Conservation (phyloP, 192 early-diverging fungal species). For the Gonapodya prolifera region DNA sequence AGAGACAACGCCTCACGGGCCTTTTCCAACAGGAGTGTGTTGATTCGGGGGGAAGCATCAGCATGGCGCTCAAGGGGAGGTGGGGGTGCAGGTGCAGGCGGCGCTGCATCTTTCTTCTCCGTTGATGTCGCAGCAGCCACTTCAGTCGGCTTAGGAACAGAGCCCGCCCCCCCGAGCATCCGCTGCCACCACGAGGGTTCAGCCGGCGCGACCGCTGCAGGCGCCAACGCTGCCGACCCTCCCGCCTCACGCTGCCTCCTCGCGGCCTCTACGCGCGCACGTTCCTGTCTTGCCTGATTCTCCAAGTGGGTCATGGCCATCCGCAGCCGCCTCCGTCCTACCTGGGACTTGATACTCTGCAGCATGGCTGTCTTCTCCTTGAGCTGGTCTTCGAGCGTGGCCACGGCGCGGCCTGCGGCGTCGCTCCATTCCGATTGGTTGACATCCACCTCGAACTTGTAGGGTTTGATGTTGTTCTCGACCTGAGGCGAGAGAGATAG, state of each 20-base stretch:
- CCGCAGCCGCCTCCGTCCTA: conserved; percentile 68
- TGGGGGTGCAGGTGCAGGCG: neutral
- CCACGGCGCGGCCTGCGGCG: conserved; percentile 65
- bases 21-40: conserved; percentile 58
- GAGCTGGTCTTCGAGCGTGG: conserved; percentile 69
- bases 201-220: no score
- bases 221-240: conserved; percentile 15
- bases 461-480: conserved; percentile 98
- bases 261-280: conserved; percentile 59
- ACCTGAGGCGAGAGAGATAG: no score
- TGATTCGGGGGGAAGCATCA: conserved; percentile 16
- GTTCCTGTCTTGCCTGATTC: no score
- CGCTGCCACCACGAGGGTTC: no score
- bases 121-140: neutral
- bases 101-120: neutral
- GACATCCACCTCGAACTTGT: conserved; percentile 94
- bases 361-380: conserved; percentile 56
- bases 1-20: conserved; percentile 69
- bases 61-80: neutral
- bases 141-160: neutral
- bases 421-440: conserved; percentile 86
- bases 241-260: conserved; percentile 20
- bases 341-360: conserved; percentile 52
- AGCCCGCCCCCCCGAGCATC: no score
- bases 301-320: conserved; percentile 71